A percentile compares a stretch with the other conserved stretches of the same genome.
Evolutionary conservation across 2,329 filamentous ascomycete genomes (phyloP).

Genomic region (Hymenoscyphus fructigenus): DNA sequence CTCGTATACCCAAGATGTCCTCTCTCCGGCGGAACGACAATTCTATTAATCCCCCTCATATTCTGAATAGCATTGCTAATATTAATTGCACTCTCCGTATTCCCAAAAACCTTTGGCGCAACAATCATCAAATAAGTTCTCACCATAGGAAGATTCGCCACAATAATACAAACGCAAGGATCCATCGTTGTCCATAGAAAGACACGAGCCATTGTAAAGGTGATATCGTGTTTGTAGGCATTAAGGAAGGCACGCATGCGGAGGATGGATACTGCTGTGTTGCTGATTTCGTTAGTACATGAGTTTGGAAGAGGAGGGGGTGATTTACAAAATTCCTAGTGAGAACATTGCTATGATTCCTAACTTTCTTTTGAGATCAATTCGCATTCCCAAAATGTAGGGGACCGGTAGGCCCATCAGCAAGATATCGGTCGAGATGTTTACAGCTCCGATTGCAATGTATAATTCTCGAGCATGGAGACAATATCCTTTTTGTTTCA

Average conservation of each 20-base stretch:
- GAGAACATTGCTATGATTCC: conserved; percentile 38
- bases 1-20: background rate
- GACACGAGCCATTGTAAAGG: conserved; percentile 13
- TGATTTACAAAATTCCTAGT: conserved; percentile 35
- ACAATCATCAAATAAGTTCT: conserved; percentile 8
- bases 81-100: background rate
- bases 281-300: conserved; percentile 9
- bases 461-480: conserved; percentile 8
- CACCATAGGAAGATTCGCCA: conserved; percentile 38
- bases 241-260: conserved; percentile 25
- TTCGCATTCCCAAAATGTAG: conserved; percentile 36
- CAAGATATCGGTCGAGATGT: conserved; percentile 39
- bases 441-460: conserved; percentile 21
- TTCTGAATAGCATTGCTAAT: too few species aligned
- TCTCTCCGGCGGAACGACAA: background rate
- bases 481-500: background rate
- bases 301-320: background rate
- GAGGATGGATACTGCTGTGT: conserved; percentile 26
- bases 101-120: conserved; percentile 11
- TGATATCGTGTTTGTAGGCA: conserved; percentile 12
- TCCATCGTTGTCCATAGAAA: conserved; percentile 38
- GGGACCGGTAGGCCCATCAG: conserved; percentile 38
- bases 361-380: conserved; percentile 36
- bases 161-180: conserved; percentile 39
- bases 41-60: background rate